Evolutionary conservation across 75 land plant genomes (phyloP), one percentile per base, ranked within the genome.

Genomic region (Picea sitchensis): DNA sequence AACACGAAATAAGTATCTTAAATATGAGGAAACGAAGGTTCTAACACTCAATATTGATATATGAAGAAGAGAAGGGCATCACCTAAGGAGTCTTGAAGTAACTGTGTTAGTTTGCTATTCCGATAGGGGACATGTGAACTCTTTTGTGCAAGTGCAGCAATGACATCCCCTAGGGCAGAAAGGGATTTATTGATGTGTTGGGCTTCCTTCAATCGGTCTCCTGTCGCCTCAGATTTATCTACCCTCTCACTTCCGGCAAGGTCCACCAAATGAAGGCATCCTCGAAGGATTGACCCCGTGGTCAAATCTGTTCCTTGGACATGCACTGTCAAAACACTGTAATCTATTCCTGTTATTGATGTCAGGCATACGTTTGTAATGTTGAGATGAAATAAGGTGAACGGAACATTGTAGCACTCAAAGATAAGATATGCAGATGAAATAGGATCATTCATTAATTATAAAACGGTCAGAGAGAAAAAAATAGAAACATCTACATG

Each of bases 161-260:
- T 91, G 32, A 91, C 93, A 81, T 91, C 93, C 69, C 90, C 92
- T 17, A 90, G 82, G 30, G 92, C 92, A 26, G 92, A 88, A 77
- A 90, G 88, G 7, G 92, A 91, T 87, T 74, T 87, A 62, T 91
- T 91, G 17, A 91, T 91, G 80, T 89, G 86, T 83, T 89, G 91
- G 18, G 93, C 93, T 83, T 91, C 93, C 67, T 87, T 89, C 51
- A 91, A 67, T 69, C 93, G 81, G 31, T 91, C 93, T 62, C 93
- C 93, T 38, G 86, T 83, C 3, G 89, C 93, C 59, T 91, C 93
- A 57, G 93, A 91, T 79, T 91, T 91, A 26, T 87, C 83, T 5
- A 91, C 93, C 75, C 93, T 86, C 58, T 91, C 93, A 78, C 93
- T 91, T 83, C 93, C 93, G n/a, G 93, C 93, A 63, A 91, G 82